These are phyloP conservation scores for Talaromyces sp. DNA, from an alignment of 2,329 filamentous ascomycete genomes.

Conservation along the genomic window DNA sequence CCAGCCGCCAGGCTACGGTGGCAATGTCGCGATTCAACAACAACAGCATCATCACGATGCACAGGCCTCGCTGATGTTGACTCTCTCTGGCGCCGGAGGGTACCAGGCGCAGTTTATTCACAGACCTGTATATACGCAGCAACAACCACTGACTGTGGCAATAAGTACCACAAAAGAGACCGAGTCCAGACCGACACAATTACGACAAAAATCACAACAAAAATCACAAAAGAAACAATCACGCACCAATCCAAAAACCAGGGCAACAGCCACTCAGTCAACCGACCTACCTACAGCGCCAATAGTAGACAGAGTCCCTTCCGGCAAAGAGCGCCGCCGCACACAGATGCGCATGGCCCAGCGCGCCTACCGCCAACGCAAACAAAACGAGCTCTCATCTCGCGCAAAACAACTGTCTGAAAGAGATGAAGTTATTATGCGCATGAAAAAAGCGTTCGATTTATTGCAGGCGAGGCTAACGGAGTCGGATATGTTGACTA, in stretches of 20 bases:
- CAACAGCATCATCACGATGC: background rate
- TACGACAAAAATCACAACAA: background rate
- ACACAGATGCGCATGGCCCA: constrained; percentile 23
- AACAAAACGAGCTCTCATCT: constrained; percentile 22
- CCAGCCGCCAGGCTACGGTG: background rate
- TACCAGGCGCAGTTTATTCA: background rate
- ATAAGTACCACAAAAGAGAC: background rate
- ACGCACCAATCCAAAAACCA: background rate
- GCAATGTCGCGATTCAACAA: background rate
- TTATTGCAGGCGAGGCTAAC: background rate
- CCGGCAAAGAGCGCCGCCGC: constrained; percentile 17
- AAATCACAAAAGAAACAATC: background rate
- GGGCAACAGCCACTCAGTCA: background rate
- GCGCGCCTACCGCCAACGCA: constrained; percentile 25
- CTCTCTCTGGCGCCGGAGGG: background rate
- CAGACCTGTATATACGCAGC: background rate
- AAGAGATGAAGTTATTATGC: constrained; percentile 1
- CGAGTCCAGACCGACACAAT: background rate
- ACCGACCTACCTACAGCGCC: background rate
- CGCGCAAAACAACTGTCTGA: constrained; percentile 8
- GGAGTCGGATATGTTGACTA: background rate
- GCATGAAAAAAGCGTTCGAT: constrained; percentile 10
- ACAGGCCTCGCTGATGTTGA: background rate
- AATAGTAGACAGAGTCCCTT: constrained; percentile 3
- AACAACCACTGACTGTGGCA: background rate